Evolutionary conservation across 2,329 filamentous ascomycete genomes (phyloP).

Genomic region (Epichloe aotearoae): DNA sequence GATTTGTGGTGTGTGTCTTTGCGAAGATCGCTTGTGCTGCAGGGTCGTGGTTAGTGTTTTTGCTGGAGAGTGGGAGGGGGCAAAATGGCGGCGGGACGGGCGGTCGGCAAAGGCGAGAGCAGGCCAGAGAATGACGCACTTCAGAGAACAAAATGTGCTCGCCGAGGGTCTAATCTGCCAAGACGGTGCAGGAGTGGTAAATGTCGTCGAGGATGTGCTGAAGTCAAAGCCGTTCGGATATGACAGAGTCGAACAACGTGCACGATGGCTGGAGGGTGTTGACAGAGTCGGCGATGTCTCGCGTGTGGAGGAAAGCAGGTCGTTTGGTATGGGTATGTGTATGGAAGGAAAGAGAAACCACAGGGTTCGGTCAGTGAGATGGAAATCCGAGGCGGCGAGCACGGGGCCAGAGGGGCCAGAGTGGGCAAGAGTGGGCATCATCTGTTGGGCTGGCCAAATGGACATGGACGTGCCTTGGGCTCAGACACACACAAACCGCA

Average conservation of each 20-base stretch:
- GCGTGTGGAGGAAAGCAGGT: slow-evolving; percentile 2
- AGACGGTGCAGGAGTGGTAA: slow-evolving; percentile 8
- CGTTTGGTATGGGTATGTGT: slow-evolving; percentile 2
- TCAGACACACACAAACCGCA: neutral
- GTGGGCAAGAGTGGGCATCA: neutral
- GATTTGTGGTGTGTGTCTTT: slow-evolving; percentile 17
- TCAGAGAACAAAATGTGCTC: slow-evolving; percentile 9
- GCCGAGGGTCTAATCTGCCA: slow-evolving; percentile 6
- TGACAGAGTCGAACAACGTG: neutral
- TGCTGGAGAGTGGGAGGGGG: slow-evolving; percentile 1
- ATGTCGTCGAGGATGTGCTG: slow-evolving; percentile 1
- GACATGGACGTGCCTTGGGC: neutral
- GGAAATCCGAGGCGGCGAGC: neutral
- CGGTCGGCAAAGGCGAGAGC: slow-evolving; percentile 7
- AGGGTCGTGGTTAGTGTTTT: slow-evolving; percentile 12
- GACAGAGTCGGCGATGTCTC: neutral
- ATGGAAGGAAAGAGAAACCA: slow-evolving; percentile 6
- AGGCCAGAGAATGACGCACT: slow-evolving; percentile 16
- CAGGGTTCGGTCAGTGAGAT: slow-evolving; percentile 4
- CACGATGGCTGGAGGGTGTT: neutral
- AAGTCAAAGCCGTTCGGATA: neutral
- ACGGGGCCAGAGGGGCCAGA: slow-evolving; percentile 1
- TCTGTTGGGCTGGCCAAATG: neutral
- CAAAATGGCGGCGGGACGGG: slow-evolving; percentile 4
- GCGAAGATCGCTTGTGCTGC: slow-evolving; percentile 10